phyloP scores from a whole-genome alignment of 768 basidiomycete genomes.

The Melanogaster broomeanus region DNA sequence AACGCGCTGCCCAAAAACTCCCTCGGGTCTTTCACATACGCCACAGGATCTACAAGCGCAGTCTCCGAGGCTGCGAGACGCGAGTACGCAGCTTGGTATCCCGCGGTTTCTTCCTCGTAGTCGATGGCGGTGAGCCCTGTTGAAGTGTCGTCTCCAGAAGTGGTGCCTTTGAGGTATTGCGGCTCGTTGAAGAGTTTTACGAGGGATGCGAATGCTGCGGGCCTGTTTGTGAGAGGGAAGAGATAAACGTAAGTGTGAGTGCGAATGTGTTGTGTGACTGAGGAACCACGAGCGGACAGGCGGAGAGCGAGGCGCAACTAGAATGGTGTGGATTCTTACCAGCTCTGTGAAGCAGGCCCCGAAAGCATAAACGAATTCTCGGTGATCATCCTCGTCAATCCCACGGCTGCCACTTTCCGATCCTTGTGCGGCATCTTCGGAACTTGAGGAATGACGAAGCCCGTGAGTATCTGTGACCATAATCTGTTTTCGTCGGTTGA shows the following conservation, averaged over 20 bases:
- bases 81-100: constrained; percentile 95
- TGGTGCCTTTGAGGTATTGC: constrained; percentile 53
- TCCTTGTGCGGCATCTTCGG: constrained; percentile 82
- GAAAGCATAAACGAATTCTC: constrained; percentile 70
- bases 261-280: not conserved
- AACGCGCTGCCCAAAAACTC: constrained; percentile 51
- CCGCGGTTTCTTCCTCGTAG: constrained; percentile 85
- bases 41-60: constrained; percentile 58
- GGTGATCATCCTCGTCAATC: constrained; percentile 76
- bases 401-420: constrained; percentile 82
- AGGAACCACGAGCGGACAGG: no score
- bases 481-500: constrained; percentile 42
- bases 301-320: no score
- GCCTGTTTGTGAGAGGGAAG: constrained; percentile 48
- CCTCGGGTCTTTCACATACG: constrained; percentile 57
- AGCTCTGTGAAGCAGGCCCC: constrained; percentile 60
- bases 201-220: constrained; percentile 64
- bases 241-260: not conserved
- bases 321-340: constrained; percentile 49
- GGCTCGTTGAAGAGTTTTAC: constrained; percentile 78
- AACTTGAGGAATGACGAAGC: constrained; percentile 78
- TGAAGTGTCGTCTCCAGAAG: constrained; percentile 49
- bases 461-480: constrained; percentile 77
- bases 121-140: constrained; percentile 76
- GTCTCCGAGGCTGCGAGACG: constrained; percentile 81